These are phyloP conservation scores for Anastatica hierochuntica DNA, from an alignment of 345 rosid species.

Conservation along the genomic window DNA sequence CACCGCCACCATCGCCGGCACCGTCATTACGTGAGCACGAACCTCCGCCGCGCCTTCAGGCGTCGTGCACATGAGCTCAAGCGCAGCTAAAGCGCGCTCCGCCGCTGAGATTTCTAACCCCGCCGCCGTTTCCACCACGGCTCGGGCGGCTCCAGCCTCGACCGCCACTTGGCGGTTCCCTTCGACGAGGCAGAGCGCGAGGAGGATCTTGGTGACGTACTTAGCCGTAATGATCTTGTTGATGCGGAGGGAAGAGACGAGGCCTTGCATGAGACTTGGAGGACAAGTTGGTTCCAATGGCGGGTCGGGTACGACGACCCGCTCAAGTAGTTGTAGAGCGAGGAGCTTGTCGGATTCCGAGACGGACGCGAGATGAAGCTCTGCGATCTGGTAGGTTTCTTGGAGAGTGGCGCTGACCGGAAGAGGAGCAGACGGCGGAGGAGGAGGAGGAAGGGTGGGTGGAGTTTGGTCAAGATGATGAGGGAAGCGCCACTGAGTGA, in stretches of 20 bases:
- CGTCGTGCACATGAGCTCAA: constrained; percentile 75
- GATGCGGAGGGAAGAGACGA: constrained; percentile 42
- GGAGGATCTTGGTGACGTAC: constrained; percentile 58
- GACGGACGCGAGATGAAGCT: constrained; percentile 49
- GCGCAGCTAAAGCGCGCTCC: constrained; percentile 69
- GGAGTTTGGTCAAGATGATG: constrained; percentile 31
- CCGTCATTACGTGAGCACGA: constrained; percentile 67
- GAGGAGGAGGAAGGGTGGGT: constrained; percentile 4
- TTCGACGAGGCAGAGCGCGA: constrained; percentile 73
- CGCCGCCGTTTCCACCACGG: constrained; percentile 55
- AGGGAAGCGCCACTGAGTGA: constrained; percentile 86
- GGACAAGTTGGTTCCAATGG: constrained; percentile 64
- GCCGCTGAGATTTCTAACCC: constrained; percentile 66
- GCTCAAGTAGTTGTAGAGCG: constrained; percentile 62
- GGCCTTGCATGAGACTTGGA: constrained; percentile 52
- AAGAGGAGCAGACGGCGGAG: constrained; percentile 33
- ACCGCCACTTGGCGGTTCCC: constrained; percentile 72
- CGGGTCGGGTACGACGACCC: constrained; percentile 64
- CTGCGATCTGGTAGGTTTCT: constrained; percentile 60
- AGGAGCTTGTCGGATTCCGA: constrained; percentile 52
- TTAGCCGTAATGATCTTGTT: constrained; percentile 38
- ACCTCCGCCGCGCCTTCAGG: constrained; percentile 68
- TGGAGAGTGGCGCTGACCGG: constrained; percentile 36
- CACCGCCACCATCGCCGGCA: constrained; percentile 85
- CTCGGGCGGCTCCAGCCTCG: constrained; percentile 61